phyloP scores from a whole-genome alignment of 371 early-diverging fungal species.

The Mortierella sp. region DNA sequence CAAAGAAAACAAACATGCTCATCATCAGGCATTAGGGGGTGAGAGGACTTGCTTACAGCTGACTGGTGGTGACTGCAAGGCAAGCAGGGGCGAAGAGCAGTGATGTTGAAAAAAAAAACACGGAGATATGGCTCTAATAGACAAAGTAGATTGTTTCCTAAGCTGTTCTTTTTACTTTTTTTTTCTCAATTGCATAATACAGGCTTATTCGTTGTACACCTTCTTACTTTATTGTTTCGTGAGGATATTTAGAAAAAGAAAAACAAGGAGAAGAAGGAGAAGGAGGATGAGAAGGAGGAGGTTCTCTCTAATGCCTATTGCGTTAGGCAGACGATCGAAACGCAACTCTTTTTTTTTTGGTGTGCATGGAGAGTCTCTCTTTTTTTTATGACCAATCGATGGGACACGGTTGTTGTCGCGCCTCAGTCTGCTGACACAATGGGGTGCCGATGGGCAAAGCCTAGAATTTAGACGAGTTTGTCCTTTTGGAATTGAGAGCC shows the following conservation, averaged over 20 bases:
- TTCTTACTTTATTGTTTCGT: background rate
- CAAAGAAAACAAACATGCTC: background rate
- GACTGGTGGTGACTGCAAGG: background rate
- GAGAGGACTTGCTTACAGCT: background rate
- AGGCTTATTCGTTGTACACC: background rate
- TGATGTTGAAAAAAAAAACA: background rate
- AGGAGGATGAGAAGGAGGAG: background rate
- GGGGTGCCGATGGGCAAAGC: background rate
- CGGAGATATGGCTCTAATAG: background rate
- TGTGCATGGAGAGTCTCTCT: background rate
- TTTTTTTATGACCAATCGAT: background rate
- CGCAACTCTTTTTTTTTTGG: background rate
- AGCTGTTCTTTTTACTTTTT: background rate
- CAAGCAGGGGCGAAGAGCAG: background rate
- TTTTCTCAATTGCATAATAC: background rate
- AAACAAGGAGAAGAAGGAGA: background rate
- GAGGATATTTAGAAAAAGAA: background rate
- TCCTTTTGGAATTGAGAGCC: slow-evolving; percentile 7
- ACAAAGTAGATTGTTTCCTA: background rate
- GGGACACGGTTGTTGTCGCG: background rate
- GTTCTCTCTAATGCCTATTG: background rate
- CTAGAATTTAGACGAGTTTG: background rate
- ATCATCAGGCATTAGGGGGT: background rate
- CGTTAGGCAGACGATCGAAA: background rate
- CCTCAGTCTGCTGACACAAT: slow-evolving; percentile 7